Evolutionary conservation across 352 stramenopile genomes (phyloP), one percentile per base, ranked within the genome.

Genomic region (Pythium periplocum): DNA sequence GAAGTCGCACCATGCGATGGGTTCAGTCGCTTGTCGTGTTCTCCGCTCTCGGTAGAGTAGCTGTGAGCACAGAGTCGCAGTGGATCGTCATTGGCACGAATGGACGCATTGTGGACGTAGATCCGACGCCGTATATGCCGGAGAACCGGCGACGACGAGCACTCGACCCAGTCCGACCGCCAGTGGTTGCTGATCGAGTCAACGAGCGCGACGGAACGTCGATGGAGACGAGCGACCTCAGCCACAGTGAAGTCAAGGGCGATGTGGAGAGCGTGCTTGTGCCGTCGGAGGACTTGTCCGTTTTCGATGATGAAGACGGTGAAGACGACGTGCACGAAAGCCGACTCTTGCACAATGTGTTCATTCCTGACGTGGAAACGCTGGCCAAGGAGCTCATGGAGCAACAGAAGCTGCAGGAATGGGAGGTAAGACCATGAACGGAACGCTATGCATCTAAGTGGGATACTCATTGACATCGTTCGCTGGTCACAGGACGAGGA

Each of bases 61-160:
- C 17, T 26, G 17, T 26, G 17, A 26, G 17, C 17, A 26, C 17
- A 26, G 17, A 26, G 17, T 44, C 33, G 3, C 50, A 43, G 38
- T 64, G 57, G 57, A 64, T 64, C 39, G 57, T 64, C 17, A 50
- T 64, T 3, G 35, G 51, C 35, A 59, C 39, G 4, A 50, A 39
- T 12, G 57, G 57, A 1, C 37, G 47, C 6, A 3, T 64, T 26
- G 8, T 63, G 12, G 50, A 63, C 8, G 56, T 63, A 4, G 56
- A 63, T 45, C 57, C 57, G 26, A 8, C 10, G 4, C 57, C 50
- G 3, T 64, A 44, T 39, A 41, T 33, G 34, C 44, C 57, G 1
- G 45, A 53, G 26, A 41, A 35, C 34, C 56, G 17, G 17, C 17
- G 17, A 26, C 17, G 17, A 26, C 17, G 17, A 26, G 17, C 17